Base-by-base conservation (phyloP, 2,329 filamentous ascomycete species). In the Aspergillus flavus region DNA sequence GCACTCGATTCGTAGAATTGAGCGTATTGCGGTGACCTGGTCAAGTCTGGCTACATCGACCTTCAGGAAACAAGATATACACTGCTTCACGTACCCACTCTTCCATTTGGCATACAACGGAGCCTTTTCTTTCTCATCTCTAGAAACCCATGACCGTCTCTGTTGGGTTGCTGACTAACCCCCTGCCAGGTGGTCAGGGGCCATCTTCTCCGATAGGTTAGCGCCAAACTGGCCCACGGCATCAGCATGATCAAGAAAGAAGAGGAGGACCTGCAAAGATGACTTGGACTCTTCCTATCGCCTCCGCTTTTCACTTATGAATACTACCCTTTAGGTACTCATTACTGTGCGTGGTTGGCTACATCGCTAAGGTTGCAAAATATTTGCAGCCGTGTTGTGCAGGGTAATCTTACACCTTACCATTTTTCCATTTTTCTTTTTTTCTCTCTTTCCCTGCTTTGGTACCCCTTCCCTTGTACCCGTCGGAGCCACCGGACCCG, bases 401-500 rank as follows among this genome's bases (percentile, higher is more conserved):
- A 19, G 16, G 7, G 6, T 16, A n/a, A 19, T 30, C n/a, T 50
- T 30, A 10, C 30, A 30, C 5, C 21, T 46, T 46, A n/a, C 2
- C 28, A 3, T 36, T 36, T 36, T 6, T 36, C 2, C 30, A 9
- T 23, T 46, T 46, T 14, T 14, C 26, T 46, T 46, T 26, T 46
- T 14, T 23, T 26, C 3, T 19, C 9, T n/a, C 32, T 6, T n/a
- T 32, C 6, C 48, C 48, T 43, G n/a, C 54, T 39, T 50, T 32
- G 21, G 26, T 36, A 21, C 43, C 34, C 19, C 39, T 54, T 46
- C 39, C 52, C 43, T 63, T 36, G 30, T 61, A 63, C 62, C 63
- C 61, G 45, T 63, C 66, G 66, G 68, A 68, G 61, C 63, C 56
- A 57, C 59, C 68, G 67, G 69, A 65, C 62, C 67, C 68, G 61